Percentiles rank a stretch among this genome's conserved stretches.
phyloP scores from a whole-genome alignment of 805 yeast genomes.

The Scheffersomyces coipomensis region DNA sequence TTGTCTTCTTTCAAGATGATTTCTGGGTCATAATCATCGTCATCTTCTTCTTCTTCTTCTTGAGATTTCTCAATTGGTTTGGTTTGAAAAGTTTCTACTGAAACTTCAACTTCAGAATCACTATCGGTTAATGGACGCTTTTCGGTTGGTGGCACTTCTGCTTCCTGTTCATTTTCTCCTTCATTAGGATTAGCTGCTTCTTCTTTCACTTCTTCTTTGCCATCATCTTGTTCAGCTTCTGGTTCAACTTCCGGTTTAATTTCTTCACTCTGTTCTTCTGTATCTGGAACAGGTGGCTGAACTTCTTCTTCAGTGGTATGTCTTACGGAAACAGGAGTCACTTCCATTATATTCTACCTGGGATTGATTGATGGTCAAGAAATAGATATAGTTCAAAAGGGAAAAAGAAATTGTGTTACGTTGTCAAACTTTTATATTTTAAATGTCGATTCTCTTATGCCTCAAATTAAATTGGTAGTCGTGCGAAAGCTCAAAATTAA shows the following conservation, averaged over 20 bases:
- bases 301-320: background rate
- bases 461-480: too few relatives aligned
- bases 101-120: background rate
- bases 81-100: background rate
- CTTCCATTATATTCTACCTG: slow-evolving; percentile 9
- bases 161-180: background rate
- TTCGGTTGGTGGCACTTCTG: background rate
- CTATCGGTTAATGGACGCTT: background rate
- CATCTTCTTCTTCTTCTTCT: slow-evolving; percentile 5
- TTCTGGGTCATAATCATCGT: slow-evolving; percentile 11
- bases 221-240: slow-evolving; percentile 1
- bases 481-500: too few relatives aligned
- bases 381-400: too few relatives aligned
- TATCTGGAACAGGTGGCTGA: background rate
- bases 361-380: too few relatives aligned
- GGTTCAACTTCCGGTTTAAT: background rate
- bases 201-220: background rate
- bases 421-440: too few relatives aligned
- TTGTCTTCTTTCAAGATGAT: background rate
- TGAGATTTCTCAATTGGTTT: background rate
- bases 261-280: background rate
- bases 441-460: too few relatives aligned
- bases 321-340: slow-evolving; percentile 3
- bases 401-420: too few relatives aligned
- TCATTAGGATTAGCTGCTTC: slow-evolving; percentile 7